Evolutionary conservation across 192 early-diverging fungal genomes (phyloP), one percentile per base, ranked within the genome.

Genomic region (Entomortierella chlamydospora): DNA sequence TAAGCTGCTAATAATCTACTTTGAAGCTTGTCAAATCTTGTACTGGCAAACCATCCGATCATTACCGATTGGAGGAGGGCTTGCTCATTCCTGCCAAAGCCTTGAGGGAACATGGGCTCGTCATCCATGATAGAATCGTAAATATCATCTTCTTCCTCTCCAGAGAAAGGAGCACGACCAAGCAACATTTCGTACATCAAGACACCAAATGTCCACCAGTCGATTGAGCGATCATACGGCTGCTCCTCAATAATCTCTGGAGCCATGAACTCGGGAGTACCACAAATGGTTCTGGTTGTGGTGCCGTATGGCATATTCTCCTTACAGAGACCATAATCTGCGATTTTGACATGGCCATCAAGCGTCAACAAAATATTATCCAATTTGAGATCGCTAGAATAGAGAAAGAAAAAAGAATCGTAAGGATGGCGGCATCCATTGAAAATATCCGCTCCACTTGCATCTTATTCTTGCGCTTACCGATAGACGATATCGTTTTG

Each of bases 201-300:
- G 0, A 87, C 84, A 64, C 86, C 86, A 72, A 84, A 89, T 4
- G 94, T 90, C 94, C 94, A 95, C 94, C 94, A 95, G 72, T 95
- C 94, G 15, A 94, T 90, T 5, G 92, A 91, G 11, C 92, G 85
- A 0, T 87, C 88, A 82, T 95, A 95, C 11, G 91, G 90, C 61
- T 92, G 88, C 51, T 94, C 94, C 43, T 87, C 79, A 43, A 95
- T 70, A 62, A 94, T 92, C 68, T 95, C 94, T 8, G 94, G 94
- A 2, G 94, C 94, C 94, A 95, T 95, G 66, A 93, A 95, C 72
- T 95, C 94, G 4, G 94, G 94, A 42, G 94, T 95, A 43, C 94
- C 94, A 57, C 94, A 95, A 71, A 94, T 94, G 0, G 94, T 95
- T 62, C 85, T 87, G 7, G 94, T 95, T 0, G 85, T 90, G 0